These are phyloP conservation scores for Berberis vulgaris DNA, from an alignment of 164 flowering plant species.

Conservation along the genomic window DNA sequence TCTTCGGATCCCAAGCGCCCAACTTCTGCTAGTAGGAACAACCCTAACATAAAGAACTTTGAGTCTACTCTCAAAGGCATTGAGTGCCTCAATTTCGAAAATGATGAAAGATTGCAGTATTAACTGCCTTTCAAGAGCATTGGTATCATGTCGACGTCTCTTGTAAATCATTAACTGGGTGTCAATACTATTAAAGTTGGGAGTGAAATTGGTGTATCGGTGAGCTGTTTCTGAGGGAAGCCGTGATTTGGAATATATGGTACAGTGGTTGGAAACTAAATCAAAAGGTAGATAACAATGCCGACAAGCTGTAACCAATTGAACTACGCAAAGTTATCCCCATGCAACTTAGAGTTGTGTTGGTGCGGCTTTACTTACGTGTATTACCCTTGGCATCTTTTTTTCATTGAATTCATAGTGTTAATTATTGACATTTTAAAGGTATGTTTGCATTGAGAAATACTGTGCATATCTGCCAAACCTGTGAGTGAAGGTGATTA, in stretches of 20 bases:
- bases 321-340: neutral
- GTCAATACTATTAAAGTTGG: slow-evolving; percentile 13
- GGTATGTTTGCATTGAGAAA: no score
- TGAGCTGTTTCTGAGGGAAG: slow-evolving; percentile 16
- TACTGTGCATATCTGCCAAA: no score
- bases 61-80: slow-evolving; percentile 81
- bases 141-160: slow-evolving; percentile 3
- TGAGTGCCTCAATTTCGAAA: slow-evolving; percentile 58
- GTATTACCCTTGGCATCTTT: neutral
- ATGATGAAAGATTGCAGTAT: slow-evolving; percentile 53
- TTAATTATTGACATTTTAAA: no score
- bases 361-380: slow-evolving; percentile 1
- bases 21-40: slow-evolving; percentile 45
- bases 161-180: slow-evolving; percentile 22
- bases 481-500: no score
- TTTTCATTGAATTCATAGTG: neutral
- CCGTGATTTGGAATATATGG: slow-evolving; percentile 3
- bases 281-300: neutral
- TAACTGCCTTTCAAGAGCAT: slow-evolving; percentile 8
- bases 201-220: slow-evolving; percentile 4
- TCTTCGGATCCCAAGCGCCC: slow-evolving; percentile 53
- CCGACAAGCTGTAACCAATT: slow-evolving; percentile 3
- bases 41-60: slow-evolving; percentile 41
- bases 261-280: neutral
- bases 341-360: slow-evolving; percentile 6